Percentiles rank a stretch among this genome's conserved stretches.
Evolutionary conservation across 108 stramenopile genomes (phyloP).

Genomic region (Skeletonema tropicum): DNA sequence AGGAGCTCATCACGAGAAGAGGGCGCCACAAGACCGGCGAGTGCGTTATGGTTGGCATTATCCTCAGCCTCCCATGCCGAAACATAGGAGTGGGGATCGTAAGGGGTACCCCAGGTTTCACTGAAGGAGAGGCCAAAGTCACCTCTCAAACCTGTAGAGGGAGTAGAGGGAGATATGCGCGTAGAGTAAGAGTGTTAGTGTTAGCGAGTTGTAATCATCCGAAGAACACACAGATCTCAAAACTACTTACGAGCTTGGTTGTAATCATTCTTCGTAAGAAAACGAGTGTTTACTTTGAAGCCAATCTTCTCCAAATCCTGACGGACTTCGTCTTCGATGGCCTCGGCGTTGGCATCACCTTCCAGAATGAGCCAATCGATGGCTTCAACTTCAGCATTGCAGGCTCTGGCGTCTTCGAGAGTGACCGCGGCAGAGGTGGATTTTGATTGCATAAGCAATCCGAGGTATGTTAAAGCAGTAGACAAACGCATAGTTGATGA

Average conservation of each 20-base stretch:
- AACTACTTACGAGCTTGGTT: conserved; percentile 38
- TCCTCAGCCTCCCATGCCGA: conserved; percentile 47
- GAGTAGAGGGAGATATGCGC: not conserved
- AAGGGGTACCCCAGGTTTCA: conserved; percentile 65
- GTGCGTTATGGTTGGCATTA: conserved; percentile 39
- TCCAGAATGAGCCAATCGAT: conserved; percentile 55
- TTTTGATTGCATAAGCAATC: no score
- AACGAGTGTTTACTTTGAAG: conserved; percentile 21
- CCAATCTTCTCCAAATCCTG: conserved; percentile 40
- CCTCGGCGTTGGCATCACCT: conserved; percentile 40
- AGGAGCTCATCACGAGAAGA: conserved; percentile 38
- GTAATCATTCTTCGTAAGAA: conserved; percentile 43
- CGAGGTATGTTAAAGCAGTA: no score
- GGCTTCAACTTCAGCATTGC: not conserved
- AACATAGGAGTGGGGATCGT: conserved; percentile 59
- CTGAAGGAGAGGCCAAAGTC: conserved; percentile 59
- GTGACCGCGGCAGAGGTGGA: no score
- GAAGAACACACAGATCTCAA: no score
- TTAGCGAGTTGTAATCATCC: no score
- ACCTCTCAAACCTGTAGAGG: conserved; percentile 22
- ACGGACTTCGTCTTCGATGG: conserved; percentile 53
- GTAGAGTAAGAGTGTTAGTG: no score
- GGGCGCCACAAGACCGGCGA: conserved; percentile 34
- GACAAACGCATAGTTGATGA: not conserved
- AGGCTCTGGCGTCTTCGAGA: not conserved